Percentiles rank a stretch among this genome's conserved stretches.
phyloP scores from a whole-genome alignment of 2,329 filamentous ascomycete genomes.

The Zymoseptoria tritici region DNA sequence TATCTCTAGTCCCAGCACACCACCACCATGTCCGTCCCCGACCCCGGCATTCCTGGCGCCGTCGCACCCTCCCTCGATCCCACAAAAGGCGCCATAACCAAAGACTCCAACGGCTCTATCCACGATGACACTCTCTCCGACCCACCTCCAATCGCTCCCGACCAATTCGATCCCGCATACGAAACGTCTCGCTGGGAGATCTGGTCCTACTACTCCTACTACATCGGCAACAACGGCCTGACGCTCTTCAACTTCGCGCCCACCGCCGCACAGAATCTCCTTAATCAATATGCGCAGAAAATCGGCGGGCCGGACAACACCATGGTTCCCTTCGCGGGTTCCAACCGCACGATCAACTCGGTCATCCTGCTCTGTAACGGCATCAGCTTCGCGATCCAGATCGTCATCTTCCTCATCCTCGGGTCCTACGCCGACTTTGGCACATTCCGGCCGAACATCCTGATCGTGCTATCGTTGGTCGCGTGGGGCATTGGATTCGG shows the following conservation, averaged over 20 bases:
- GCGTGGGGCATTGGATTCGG: conserved; percentile 59
- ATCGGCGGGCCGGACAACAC: conserved; percentile 36
- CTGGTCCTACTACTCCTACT: conserved; percentile 46
- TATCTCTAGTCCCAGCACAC: conserved; percentile 3
- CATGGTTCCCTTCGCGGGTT: conserved; percentile 50
- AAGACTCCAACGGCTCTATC: conserved; percentile 14
- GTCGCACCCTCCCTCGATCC: conserved; percentile 27
- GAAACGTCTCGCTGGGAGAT: conserved; percentile 49
- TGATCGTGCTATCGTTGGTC: conserved; percentile 53
- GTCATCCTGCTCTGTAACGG: conserved; percentile 61
- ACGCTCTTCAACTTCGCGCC: conserved; percentile 58
- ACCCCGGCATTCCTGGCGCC: conserved; percentile 26
- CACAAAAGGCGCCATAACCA: conserved; percentile 22
- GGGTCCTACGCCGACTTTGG: conserved; percentile 58
- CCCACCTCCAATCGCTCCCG: conserved; percentile 40
- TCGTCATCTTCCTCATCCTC: conserved; percentile 48
- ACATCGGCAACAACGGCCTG: conserved; percentile 59
- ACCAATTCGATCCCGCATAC: conserved; percentile 48
- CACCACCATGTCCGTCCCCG: conserved; percentile 27
- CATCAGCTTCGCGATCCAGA: conserved; percentile 60
- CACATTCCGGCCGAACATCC: conserved; percentile 54
- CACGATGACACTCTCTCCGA: conserved; percentile 27
- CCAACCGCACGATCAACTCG: conserved; percentile 53
- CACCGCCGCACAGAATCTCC: conserved; percentile 57
- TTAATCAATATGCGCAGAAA: conserved; percentile 51